Evolutionary conservation across 768 basidiomycete genomes (phyloP).

Genomic region (Austroboletus festivus): DNA sequence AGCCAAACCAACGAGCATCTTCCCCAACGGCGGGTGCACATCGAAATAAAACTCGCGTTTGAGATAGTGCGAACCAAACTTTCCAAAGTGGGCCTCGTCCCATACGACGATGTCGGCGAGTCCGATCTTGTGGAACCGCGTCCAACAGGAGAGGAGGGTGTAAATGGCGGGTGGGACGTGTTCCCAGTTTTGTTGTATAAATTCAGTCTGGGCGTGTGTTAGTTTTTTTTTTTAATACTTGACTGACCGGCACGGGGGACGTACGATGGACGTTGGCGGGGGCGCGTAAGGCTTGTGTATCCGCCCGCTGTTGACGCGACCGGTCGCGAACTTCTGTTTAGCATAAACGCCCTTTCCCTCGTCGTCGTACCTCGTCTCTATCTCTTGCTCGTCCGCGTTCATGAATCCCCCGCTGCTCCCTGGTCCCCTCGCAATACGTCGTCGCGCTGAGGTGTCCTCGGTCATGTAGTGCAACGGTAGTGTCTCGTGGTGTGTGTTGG

Average conservation of each 20-base stretch:
- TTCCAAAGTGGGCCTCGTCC: conserved; percentile 99
- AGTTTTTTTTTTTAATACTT: too few relatives aligned
- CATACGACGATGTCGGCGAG: conserved; percentile 84
- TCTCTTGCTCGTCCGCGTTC: conserved; percentile 26
- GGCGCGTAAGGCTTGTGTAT: conserved; percentile 58
- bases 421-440: conserved; percentile 40
- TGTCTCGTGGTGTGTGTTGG: conserved; percentile 35
- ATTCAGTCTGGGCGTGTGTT: conserved; percentile 53
- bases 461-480: conserved; percentile 53
- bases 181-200: conserved; percentile 75
- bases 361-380: conserved; percentile 40
- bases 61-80: conserved; percentile 97
- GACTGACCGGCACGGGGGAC: too few relatives aligned
- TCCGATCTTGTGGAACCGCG: conserved; percentile 92
- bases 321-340: conserved; percentile 40
- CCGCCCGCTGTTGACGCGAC: conserved; percentile 55
- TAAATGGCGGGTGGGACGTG: conserved; percentile 79
- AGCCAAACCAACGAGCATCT: conserved; percentile 96
- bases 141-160: conserved; percentile 92
- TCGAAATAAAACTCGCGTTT: conserved; percentile 99
- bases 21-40: conserved; percentile 96
- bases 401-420: conserved; percentile 31
- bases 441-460: conserved; percentile 46
- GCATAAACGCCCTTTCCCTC: conserved; percentile 70
- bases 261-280: conserved; percentile 62